Evolutionary conservation across 2,329 filamentous ascomycete species (phyloP).

Genomic region (Cercospora janseana): DNA sequence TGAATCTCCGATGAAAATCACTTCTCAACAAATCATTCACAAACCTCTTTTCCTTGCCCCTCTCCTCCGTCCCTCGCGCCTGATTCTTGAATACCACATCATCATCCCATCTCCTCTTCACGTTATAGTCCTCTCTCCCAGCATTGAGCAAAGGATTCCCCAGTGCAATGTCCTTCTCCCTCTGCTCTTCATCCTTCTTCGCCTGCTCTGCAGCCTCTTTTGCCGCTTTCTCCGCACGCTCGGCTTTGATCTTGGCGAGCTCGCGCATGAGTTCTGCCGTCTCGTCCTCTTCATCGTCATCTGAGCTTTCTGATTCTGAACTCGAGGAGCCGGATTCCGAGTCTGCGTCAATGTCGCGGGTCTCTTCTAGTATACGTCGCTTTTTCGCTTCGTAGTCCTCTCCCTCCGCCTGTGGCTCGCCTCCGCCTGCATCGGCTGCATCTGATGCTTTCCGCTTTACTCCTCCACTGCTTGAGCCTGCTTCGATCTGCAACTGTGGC

Average conservation of each 20-base stretch:
- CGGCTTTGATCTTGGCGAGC: slow-evolving; percentile 87
- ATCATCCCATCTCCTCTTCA: slow-evolving; percentile 94
- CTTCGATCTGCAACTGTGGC: slow-evolving; percentile 46
- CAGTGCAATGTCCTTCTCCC: slow-evolving; percentile 82
- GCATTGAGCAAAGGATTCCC: slow-evolving; percentile 89
- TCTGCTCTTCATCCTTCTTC: slow-evolving; percentile 76
- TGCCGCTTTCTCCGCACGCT: slow-evolving; percentile 77
- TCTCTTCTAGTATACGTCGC: slow-evolving; percentile 81
- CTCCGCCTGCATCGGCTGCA: slow-evolving; percentile 40
- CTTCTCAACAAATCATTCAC: slow-evolving; percentile 93
- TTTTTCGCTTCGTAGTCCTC: slow-evolving; percentile 76
- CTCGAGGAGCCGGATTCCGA: slow-evolving; percentile 52
- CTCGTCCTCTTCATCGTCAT: slow-evolving; percentile 73
- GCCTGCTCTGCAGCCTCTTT: slow-evolving; percentile 77
- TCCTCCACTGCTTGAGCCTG: slow-evolving; percentile 40
- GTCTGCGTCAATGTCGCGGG: slow-evolving; percentile 81
- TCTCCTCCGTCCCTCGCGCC: slow-evolving; percentile 89
- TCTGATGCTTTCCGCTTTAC: slow-evolving; percentile 61
- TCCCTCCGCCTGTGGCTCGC: slow-evolving; percentile 57
- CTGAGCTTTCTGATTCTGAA: slow-evolving; percentile 54
- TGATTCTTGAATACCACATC: slow-evolving; percentile 99
- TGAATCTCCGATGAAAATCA: slow-evolving; percentile 97
- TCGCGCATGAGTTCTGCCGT: slow-evolving; percentile 88
- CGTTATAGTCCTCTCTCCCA: slow-evolving; percentile 72
- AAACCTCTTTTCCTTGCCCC: slow-evolving; percentile 70